Evolutionary conservation across 331 rosid genomes (phyloP).

Genomic region (Pyracantha coccinea): DNA sequence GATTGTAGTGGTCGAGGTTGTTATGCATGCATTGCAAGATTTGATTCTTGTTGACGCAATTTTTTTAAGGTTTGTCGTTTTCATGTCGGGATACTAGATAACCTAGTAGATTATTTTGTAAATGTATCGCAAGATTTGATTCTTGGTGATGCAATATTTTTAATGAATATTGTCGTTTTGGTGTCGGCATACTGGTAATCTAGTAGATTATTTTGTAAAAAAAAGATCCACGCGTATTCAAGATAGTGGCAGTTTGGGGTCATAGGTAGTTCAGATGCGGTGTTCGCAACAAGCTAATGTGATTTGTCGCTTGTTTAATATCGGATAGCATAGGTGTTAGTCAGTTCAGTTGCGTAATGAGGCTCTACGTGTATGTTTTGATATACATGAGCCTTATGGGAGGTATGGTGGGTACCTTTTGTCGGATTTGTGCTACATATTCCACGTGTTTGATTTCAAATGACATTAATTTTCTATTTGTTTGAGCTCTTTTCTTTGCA

Average conservation of each 20-base stretch:
- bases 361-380: not conserved
- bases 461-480: not conserved
- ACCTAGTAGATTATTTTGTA: not conserved
- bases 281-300: not conserved
- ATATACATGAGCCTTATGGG: not conserved
- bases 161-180: constrained; percentile 3
- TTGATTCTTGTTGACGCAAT: constrained; percentile 4
- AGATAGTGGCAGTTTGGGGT: constrained; percentile 3
- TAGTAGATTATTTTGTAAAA: not conserved
- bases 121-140: not conserved
- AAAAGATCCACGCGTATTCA: not conserved
- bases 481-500: not conserved
- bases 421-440: constrained; percentile 2
- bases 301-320: constrained; percentile 5
- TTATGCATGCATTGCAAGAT: constrained; percentile 7
- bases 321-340: not conserved
- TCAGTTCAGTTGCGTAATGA: not conserved
- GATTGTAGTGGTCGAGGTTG: constrained; percentile 10
- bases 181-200: not conserved
- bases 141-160: constrained; percentile 5
- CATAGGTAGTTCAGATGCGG: not conserved
- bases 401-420: constrained; percentile 3
- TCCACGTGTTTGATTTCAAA: constrained; percentile 8
- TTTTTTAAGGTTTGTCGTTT: constrained; percentile 9
- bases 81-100: constrained; percentile 1